These are phyloP conservation scores for Aspergillus sp. DNA, from an alignment of 2,329 filamentous ascomycete genomes.

Conservation along the genomic window DNA sequence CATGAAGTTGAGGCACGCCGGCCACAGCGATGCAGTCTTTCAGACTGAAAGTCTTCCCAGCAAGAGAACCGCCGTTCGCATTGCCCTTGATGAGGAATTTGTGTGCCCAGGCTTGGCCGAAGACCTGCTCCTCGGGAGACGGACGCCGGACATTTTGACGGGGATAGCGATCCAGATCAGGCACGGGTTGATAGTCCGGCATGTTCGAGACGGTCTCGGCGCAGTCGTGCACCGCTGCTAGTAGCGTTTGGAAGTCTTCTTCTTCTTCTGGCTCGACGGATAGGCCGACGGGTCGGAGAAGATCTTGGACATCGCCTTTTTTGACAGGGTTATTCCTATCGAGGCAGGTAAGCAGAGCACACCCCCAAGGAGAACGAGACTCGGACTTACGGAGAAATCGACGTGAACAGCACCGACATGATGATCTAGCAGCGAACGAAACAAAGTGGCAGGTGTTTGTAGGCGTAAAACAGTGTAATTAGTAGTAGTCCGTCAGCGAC, in stretches of 20 bases:
- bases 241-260: conserved; percentile 48
- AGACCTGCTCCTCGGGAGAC: conserved; percentile 41
- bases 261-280: conserved; percentile 38
- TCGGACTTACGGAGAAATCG: conserved; percentile 24
- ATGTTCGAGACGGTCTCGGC: conserved; percentile 46
- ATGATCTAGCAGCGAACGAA: background rate
- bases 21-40: conserved; percentile 59
- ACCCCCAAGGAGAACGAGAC: background rate
- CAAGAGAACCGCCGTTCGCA: conserved; percentile 26
- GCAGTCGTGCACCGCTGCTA: conserved; percentile 54
- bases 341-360: background rate
- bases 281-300: conserved; percentile 40
- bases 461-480: background rate
- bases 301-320: conserved; percentile 38
- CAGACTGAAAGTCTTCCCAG: conserved; percentile 50
- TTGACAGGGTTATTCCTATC: conserved; percentile 41
- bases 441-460: background rate
- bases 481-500: too few relatives aligned
- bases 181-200: conserved; percentile 48
- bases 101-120: conserved; percentile 54
- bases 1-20: conserved; percentile 54
- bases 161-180: conserved; percentile 46
- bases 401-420: conserved; percentile 32
- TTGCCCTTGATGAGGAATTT: conserved; percentile 47
- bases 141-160: conserved; percentile 47